Evolutionary conservation across 176 grass and related monocot species (phyloP).

Genomic region (Zea mays): DNA sequence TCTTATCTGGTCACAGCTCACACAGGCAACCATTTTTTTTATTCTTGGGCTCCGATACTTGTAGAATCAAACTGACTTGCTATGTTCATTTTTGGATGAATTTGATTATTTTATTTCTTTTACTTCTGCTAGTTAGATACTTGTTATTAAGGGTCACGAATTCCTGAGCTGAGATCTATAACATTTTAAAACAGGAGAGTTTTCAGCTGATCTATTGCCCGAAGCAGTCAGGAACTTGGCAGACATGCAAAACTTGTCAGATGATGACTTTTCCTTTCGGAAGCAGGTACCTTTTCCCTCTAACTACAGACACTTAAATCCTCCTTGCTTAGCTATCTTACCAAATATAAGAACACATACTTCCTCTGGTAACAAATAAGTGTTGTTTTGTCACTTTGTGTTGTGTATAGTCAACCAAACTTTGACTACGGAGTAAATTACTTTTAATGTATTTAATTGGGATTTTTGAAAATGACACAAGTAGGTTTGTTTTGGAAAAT

Average conservation of each 20-base stretch:
- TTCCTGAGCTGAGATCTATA: slow-evolving; percentile 39
- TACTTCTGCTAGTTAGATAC: background rate
- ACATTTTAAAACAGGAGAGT: slow-evolving; percentile 59
- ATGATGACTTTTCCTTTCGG: slow-evolving; percentile 80
- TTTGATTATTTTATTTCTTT: background rate
- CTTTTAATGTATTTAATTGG: background rate
- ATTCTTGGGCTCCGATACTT: background rate
- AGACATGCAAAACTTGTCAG: slow-evolving; percentile 76
- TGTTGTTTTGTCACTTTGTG: background rate
- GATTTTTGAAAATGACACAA: background rate
- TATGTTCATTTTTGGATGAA: slow-evolving; percentile 5
- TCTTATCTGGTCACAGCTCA: slow-evolving; percentile 20
- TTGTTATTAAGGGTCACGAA: slow-evolving; percentile 4
- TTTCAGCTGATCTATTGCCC: slow-evolving; percentile 66
- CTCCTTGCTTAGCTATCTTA: background rate
- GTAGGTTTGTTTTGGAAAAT: background rate
- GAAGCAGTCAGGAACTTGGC: slow-evolving; percentile 72
- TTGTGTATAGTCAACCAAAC: background rate
- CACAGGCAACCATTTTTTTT: background rate
- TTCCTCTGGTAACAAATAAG: background rate
- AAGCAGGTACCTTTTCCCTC: slow-evolving; percentile 63
- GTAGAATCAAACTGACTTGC: slow-evolving; percentile 10
- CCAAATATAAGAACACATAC: background rate
- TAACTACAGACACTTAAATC: slow-evolving; percentile 1
- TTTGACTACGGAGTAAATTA: background rate